Base-by-base conservation (phyloP, 2,329 filamentous ascomycete species). In the Arthrobotrys megalospora region DNA sequence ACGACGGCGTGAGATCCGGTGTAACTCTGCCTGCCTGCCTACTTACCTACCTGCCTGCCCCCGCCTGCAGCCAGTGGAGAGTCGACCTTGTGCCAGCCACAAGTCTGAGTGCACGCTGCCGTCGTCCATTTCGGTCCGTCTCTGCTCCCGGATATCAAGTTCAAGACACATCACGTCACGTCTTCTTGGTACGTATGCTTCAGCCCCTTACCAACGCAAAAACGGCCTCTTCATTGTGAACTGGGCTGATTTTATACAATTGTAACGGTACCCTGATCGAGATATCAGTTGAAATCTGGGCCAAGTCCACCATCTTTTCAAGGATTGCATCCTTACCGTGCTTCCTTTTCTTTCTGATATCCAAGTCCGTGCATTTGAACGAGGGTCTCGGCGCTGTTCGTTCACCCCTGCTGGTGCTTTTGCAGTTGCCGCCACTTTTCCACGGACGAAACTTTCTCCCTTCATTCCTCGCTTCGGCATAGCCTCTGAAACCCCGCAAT, bases 401-500 rank as follows among this genome's bases (percentile, higher is more conserved):
- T 28, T 45, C 60, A 72, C 75, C 67, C 75, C 45, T 78, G 75
- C 52, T 78, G 43, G 67, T 72, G 34, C 52, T 72, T 58, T 28
- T 48, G 36, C 52, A 63, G 66, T 69, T 67, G 45, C 62, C 67
- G 67, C 75, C 75, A 72, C 67, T 48, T 64, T 72, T 64, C 67
- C 75, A 78, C 75, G 75, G 67, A 78, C 75, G 75, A 78, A 72
- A 78, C 75, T 66, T 71, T 76, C 73, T 78, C 67, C 50, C 67
- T 65, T 71, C 67, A 67, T 65, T 72, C 67, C 75, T 78, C 75
- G 75, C 75, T 78, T 78, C 50, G 75, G 75, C 75, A 72, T 78
- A 78, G 67, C 67, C 75, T 78, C 75, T 78, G 67, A 78, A 78
- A 78, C 75, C 75, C 75, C 75, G 75, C 75, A 78, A 78, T 78